Evolutionary conservation across 1,284 basidiomycete genomes (phyloP).

Genomic region (Cutaneotrichosporon mucoides): DNA sequence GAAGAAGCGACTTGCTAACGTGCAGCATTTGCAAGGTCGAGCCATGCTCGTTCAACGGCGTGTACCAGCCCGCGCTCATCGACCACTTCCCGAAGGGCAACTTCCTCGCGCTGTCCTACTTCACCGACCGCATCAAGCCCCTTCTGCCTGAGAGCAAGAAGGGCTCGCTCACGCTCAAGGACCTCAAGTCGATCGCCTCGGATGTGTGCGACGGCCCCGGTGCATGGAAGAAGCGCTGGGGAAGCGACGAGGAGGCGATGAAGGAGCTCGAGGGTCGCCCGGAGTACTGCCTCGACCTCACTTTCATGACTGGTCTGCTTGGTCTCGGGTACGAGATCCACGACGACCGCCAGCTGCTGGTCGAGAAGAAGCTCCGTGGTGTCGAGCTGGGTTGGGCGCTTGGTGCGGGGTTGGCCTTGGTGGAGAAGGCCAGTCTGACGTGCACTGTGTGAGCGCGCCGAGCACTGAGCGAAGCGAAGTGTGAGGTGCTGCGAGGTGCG

Average conservation of each 20-base stretch:
- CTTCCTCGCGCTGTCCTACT: constrained; percentile 87
- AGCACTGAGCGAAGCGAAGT: neutral
- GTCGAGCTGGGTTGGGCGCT: constrained; percentile 96
- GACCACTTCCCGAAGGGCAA: constrained; percentile 79
- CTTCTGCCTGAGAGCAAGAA: constrained; percentile 56
- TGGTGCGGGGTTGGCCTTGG: constrained; percentile 72
- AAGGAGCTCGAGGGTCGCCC: constrained; percentile 75
- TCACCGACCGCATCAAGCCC: constrained; percentile 88
- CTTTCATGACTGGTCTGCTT: constrained; percentile 87
- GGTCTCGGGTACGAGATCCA: constrained; percentile 77
- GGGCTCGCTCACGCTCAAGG: constrained; percentile 56
- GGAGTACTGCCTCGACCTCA: constrained; percentile 92
- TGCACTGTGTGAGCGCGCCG: constrained; percentile 34
- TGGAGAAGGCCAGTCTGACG: constrained; percentile 48
- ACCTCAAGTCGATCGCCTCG: constrained; percentile 62
- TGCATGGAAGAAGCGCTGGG: constrained; percentile 56
- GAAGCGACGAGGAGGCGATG: constrained; percentile 57
- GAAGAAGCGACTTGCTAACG: too few species aligned
- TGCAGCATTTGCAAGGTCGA: constrained; percentile 82
- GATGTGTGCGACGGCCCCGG: constrained; percentile 67
- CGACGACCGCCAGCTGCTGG: constrained; percentile 62
- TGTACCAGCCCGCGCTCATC: constrained; percentile 92
- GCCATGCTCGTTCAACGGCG: constrained; percentile 94
- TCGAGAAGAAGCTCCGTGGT: constrained; percentile 83
- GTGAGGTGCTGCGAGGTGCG: too few species aligned